These are phyloP conservation scores for Cryphonectria naterciae DNA, from an alignment of 2,329 filamentous ascomycete species.

Conservation along the genomic window DNA sequence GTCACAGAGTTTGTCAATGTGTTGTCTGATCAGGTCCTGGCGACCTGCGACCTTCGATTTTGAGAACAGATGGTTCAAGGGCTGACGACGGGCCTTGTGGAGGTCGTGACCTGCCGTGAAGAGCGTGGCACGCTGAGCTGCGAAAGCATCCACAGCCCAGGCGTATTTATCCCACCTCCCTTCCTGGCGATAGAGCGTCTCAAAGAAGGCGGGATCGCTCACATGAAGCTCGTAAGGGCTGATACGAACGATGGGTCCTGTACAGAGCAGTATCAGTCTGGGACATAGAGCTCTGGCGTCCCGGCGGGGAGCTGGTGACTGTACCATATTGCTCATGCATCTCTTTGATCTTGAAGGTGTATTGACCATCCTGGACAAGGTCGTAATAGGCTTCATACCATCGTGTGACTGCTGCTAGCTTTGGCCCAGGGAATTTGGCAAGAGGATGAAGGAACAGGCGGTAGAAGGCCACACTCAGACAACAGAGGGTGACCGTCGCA, in stretches of 20 bases:
- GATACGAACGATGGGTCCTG: constrained; percentile 17
- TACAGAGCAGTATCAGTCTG: background rate
- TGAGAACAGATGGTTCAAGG: constrained; percentile 8
- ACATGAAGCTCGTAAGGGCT: constrained; percentile 19
- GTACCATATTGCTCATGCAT: constrained; percentile 47
- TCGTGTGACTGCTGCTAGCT: constrained; percentile 44
- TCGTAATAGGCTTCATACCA: constrained; percentile 51
- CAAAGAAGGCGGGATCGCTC: constrained; percentile 20
- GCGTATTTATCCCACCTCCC: constrained; percentile 25
- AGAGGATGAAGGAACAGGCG: constrained; percentile 44
- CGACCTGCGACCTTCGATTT: constrained; percentile 1
- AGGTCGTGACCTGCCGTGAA: constrained; percentile 18
- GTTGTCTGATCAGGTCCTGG: constrained; percentile 5
- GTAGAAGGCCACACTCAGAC: too few relatives aligned
- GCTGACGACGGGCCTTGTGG: background rate
- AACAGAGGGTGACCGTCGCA: too few relatives aligned
- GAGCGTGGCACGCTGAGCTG: background rate
- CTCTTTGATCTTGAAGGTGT: constrained; percentile 46
- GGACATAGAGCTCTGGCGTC: too few relatives aligned
- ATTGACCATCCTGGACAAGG: constrained; percentile 46
- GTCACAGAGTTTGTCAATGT: constrained; percentile 19
- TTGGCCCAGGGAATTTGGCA: constrained; percentile 45
- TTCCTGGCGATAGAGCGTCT: constrained; percentile 27
- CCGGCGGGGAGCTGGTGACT: too few relatives aligned
- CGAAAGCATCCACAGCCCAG: constrained; percentile 18